These are phyloP conservation scores for Saccharomyces mikatae DNA, from an alignment of 805 yeast species.

Conservation along the genomic window DNA sequence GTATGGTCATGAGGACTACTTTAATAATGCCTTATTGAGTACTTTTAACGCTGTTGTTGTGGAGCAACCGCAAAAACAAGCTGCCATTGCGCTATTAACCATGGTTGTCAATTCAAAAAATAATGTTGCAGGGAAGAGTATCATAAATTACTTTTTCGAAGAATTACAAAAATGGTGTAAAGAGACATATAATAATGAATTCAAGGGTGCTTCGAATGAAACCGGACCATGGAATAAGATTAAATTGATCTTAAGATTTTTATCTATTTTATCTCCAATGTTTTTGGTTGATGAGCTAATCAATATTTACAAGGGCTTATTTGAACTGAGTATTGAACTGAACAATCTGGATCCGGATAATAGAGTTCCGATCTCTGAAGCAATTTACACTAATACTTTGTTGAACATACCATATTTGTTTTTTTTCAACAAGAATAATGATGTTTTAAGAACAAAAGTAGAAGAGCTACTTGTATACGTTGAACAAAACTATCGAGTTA, in stretches of 20 bases:
- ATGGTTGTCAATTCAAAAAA: conserved; percentile 58
- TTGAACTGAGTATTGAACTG: conserved; percentile 48
- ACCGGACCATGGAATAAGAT: conserved; percentile 61
- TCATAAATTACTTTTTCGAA: conserved; percentile 61
- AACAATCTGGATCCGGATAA: conserved; percentile 33
- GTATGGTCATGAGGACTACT: conserved; percentile 52
- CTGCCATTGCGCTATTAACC: conserved; percentile 60
- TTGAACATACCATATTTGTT: conserved; percentile 59
- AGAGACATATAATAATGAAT: conserved; percentile 19
- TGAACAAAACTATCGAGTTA: conserved; percentile 19
- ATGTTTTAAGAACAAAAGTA: conserved; percentile 28
- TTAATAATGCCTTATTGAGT: conserved; percentile 50
- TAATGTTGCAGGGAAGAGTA: conserved; percentile 57
- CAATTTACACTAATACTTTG: conserved; percentile 53
- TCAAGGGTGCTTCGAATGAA: conserved; percentile 29
- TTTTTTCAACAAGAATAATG: conserved; percentile 34
- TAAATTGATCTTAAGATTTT: conserved; percentile 62
- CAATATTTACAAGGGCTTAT: conserved; percentile 45
- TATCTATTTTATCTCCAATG: conserved; percentile 59
- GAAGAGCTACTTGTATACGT: conserved; percentile 43
- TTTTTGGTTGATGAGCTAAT: conserved; percentile 42
- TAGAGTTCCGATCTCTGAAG: conserved; percentile 59
- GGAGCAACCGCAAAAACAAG: conserved; percentile 89
- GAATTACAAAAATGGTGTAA: conserved; percentile 52
- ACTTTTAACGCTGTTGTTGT: conserved; percentile 60